phyloP scores from a whole-genome alignment of 345 rosid genomes.

The Arabidopsis thaliana region DNA sequence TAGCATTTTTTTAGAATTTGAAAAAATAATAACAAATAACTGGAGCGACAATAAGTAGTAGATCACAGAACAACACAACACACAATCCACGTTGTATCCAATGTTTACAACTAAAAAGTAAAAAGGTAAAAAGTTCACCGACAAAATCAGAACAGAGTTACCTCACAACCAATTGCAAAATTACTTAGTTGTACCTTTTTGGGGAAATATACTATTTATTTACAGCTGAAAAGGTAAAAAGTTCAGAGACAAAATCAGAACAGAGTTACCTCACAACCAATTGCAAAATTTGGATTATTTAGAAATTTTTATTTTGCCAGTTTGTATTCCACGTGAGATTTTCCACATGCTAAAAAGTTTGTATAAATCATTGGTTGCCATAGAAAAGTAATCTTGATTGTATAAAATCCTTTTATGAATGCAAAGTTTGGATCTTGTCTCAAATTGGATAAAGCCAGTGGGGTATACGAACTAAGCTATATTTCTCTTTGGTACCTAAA shows the following conservation, averaged over 20 bases:
- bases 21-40: constrained; percentile 1
- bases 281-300: constrained; percentile 11
- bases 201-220: neutral
- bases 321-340: constrained; percentile 33
- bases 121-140: constrained; percentile 31
- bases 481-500: constrained; percentile 10
- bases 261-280: constrained; percentile 29
- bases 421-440: constrained; percentile 40
- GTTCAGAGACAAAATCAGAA: constrained; percentile 41
- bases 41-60: constrained; percentile 35
- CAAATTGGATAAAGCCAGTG: constrained; percentile 32
- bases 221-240: constrained; percentile 24
- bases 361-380: constrained; percentile 44
- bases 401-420: constrained; percentile 17
- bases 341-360: constrained; percentile 30
- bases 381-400: constrained; percentile 30
- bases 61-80: constrained; percentile 35
- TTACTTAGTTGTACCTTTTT: neutral
- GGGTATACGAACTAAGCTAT: constrained; percentile 29
- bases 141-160: constrained; percentile 39
- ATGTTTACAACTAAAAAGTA: constrained; percentile 14
- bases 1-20: neutral
- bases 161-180: constrained; percentile 22
- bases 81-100: constrained; percentile 28
- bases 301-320: neutral